These are phyloP conservation scores for Thalassiosira hispida DNA, from an alignment of 352 stramenopile genomes.

Conservation along the genomic window DNA sequence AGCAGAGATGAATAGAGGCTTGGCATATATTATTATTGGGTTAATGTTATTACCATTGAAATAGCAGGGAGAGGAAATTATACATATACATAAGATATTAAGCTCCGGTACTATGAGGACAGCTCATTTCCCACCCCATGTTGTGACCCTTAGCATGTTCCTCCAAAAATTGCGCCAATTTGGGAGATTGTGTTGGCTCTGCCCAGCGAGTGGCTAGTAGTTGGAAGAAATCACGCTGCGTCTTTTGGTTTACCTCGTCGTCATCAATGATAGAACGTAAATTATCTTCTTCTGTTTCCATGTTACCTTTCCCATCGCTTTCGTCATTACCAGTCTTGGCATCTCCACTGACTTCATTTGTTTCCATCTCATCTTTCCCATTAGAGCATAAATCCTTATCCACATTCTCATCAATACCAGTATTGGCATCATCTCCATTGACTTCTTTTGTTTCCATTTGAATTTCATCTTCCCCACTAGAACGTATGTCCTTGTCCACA, in stretches of 20 bases:
- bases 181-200: not conserved
- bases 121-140: constrained; percentile 33
- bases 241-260: constrained; percentile 52
- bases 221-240: constrained; percentile 47
- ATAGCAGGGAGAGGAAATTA: not conserved
- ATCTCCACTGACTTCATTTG: not conserved
- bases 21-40: too few species aligned
- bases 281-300: not conserved
- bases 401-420: not conserved
- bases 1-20: too few species aligned
- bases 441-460: too few species aligned
- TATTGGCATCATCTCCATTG: too few species aligned
- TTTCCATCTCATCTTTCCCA: not conserved
- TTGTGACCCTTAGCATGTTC: constrained; percentile 43
- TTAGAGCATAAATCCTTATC: too few species aligned
- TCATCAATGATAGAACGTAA: constrained; percentile 35
- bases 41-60: too few species aligned
- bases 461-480: too few species aligned
- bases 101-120: not conserved
- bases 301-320: too few species aligned
- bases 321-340: too few species aligned
- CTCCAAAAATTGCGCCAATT: constrained; percentile 44
- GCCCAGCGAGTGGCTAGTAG: constrained; percentile 39
- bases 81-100: not conserved
- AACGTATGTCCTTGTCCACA: too few species aligned